Conservation (phyloP, 148 eudicot species). For the Rhododendron ovatum region DNA sequence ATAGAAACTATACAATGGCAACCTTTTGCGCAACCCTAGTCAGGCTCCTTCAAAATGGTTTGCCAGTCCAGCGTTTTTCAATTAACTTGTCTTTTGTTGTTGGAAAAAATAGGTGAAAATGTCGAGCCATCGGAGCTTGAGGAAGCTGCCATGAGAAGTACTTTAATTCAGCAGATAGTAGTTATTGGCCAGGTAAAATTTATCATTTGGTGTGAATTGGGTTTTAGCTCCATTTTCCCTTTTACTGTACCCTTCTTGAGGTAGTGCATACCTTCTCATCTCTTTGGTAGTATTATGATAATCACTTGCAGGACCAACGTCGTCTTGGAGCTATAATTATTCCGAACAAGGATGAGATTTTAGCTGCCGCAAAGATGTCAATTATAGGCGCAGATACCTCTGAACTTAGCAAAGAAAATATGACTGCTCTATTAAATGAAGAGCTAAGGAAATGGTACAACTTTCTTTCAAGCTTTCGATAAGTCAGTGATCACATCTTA, state of each 20-base stretch:
- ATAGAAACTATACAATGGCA: not conserved
- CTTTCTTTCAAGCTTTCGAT: not conserved
- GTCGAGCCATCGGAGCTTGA: slow-evolving; percentile 93
- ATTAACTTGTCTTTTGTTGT: slow-evolving; percentile 11
- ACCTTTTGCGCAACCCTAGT: not conserved
- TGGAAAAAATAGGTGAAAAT: slow-evolving; percentile 61
- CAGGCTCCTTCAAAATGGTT: not conserved
- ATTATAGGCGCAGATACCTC: slow-evolving; percentile 32
- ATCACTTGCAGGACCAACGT: slow-evolving; percentile 59
- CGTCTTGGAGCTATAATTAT: slow-evolving; percentile 91
- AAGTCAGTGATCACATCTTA: not conserved
- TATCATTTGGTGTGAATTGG: not conserved
- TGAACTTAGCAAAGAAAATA: slow-evolving; percentile 49
- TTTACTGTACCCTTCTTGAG: not conserved
- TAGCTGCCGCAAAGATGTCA: slow-evolving; percentile 47
- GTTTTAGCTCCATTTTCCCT: slow-evolving; percentile 1
- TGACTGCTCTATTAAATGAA: slow-evolving; percentile 42
- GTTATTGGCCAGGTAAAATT: slow-evolving; percentile 79
- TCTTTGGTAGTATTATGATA: not conserved
- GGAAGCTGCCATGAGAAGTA: slow-evolving; percentile 88
- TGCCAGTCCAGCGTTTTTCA: not conserved
- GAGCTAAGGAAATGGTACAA: slow-evolving; percentile 69
- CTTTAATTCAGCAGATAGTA: slow-evolving; percentile 72
- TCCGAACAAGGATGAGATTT: slow-evolving; percentile 76
- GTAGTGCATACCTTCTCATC: not conserved